Base-by-base conservation (phyloP, 257 asterid genomes). In the Buddleja alternifolia region DNA sequence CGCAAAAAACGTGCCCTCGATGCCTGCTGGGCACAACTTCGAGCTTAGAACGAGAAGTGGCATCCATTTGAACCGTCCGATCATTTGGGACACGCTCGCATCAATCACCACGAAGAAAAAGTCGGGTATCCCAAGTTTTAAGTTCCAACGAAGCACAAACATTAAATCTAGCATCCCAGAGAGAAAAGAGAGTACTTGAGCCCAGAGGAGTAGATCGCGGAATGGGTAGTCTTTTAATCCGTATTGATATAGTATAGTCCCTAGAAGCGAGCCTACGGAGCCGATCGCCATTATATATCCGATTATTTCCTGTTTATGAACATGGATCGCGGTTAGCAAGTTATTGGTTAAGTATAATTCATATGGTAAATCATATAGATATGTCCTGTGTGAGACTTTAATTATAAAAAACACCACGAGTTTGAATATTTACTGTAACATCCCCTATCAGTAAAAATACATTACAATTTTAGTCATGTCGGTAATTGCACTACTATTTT, bases 1-100 rank as follows among this genome's bases (percentile, higher is more conserved):
- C 25, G 97, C 97, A n/a, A 92, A 92, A 66, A 92, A 87, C 0
- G 97, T 90, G 66, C 98, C 98, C 67, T 92, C 96, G 0, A 92
- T 88, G 57, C 98, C 98, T 8, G 90, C 77, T 36, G 98, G 98
- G 70, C 98, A 92, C 10, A 92, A 80, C 84, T 82, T 90, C 12
- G 97, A 81, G 73, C 91, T 92, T 25, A 92, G 83, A 48, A 92
- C 97, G 21, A 90, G 96, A 59, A 90, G 98, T 2, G 98, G 98
- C 98, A 92, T 92, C 98, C 98, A 92, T 60, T 90, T 90, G 23
- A 92, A 82, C 10, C 96, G 85, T 10, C 91, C 91, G 4, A 90
- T 86, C 89, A 92, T 60, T 56, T 85, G 88, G 71, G 91, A 69
- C 46, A 92, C 90, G 11, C 94, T 83, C n/a, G 95, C 79, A 75